Conservation (phyloP, 23 red algal genomes). For the Gracilaria gracilis region DNA sequence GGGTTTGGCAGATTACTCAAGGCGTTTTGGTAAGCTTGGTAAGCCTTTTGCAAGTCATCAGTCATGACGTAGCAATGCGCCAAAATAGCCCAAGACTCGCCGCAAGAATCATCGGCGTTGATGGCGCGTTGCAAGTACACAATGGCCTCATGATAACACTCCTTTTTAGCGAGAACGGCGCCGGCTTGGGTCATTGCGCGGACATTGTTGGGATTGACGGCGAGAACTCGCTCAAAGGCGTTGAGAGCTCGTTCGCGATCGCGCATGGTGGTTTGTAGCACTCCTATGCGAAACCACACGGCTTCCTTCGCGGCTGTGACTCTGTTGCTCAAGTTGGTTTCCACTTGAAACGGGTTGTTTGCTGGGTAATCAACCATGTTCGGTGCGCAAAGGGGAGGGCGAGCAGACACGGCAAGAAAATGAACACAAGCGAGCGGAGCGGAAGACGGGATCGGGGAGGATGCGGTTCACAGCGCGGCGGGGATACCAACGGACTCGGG, state of each 20-base stretch:
- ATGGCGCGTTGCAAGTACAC: slow-evolving; percentile 75
- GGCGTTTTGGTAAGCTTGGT: slow-evolving; percentile 88
- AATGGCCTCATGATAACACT: slow-evolving; percentile 77
- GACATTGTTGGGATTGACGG: slow-evolving; percentile 71
- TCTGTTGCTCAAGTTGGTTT: slow-evolving; percentile 33
- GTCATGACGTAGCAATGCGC: slow-evolving; percentile 93
- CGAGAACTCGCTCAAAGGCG: slow-evolving; percentile 81
- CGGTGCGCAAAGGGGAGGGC: background rate
- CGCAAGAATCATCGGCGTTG: slow-evolving; percentile 48
- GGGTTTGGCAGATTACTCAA: slow-evolving; percentile 74
- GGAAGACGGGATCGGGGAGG: background rate
- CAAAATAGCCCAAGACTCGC: slow-evolving; percentile 90
- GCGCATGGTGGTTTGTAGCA: slow-evolving; percentile 64
- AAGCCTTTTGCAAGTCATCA: slow-evolving; percentile 84
- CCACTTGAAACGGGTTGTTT: slow-evolving; percentile 38
- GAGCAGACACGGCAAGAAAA: background rate
- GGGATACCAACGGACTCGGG: no score
- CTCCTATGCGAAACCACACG: slow-evolving; percentile 88
- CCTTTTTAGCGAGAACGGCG: slow-evolving; percentile 81
- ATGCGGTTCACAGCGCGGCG: background rate
- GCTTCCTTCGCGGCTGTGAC: slow-evolving; percentile 67
- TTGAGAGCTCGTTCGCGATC: slow-evolving; percentile 86
- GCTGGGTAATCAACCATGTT: slow-evolving; percentile 32
- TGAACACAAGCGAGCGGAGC: background rate
- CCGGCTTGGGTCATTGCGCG: slow-evolving; percentile 82